Evolutionary conservation across 2,329 filamentous ascomycete genomes (phyloP).

Genomic region (Monosporascus sp.): DNA sequence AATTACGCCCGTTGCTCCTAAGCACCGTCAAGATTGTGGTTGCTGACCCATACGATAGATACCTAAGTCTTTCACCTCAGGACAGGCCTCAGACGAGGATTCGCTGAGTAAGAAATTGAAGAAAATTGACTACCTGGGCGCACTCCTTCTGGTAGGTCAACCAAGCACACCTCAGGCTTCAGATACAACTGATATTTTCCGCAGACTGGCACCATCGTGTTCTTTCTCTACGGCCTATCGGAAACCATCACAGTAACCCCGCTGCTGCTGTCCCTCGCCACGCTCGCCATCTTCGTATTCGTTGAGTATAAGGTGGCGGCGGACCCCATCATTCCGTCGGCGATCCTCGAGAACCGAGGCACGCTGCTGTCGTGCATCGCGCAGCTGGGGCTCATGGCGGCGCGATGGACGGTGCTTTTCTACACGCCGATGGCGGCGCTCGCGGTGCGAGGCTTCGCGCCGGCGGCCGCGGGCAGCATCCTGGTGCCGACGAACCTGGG

Average conservation of each 20-base stretch:
- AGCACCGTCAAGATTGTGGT: too few relatives aligned
- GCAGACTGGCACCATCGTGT: conserved; percentile 58
- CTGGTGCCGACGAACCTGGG: conserved; percentile 78
- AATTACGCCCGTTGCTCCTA: too few relatives aligned
- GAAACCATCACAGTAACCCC: conserved; percentile 54
- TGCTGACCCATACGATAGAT: conserved; percentile 31
- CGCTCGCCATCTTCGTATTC: conserved; percentile 49
- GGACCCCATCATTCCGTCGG: conserved; percentile 71
- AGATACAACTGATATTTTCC: conserved; percentile 1
- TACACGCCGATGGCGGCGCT: conserved; percentile 77
- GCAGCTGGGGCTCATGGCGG: conserved; percentile 73
- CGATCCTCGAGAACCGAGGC: conserved; percentile 63
- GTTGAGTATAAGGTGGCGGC: conserved; percentile 59
- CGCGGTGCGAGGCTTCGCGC: conserved; percentile 64
- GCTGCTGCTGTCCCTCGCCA: conserved; percentile 52
- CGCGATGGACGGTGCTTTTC: conserved; percentile 75
- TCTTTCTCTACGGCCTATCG: conserved; percentile 68
- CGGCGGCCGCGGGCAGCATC: conserved; percentile 67
- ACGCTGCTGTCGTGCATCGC: conserved; percentile 69
- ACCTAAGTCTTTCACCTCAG: conserved; percentile 37
- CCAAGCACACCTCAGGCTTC: neutral
- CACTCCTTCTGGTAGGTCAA: conserved; percentile 53
- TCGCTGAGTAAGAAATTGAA: conserved; percentile 50
- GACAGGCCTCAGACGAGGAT: conserved; percentile 32
- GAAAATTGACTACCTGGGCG: conserved; percentile 70